These are phyloP conservation scores for Cryphonectria radicalis DNA, from an alignment of 2,329 filamentous ascomycete species.

Conservation along the genomic window DNA sequence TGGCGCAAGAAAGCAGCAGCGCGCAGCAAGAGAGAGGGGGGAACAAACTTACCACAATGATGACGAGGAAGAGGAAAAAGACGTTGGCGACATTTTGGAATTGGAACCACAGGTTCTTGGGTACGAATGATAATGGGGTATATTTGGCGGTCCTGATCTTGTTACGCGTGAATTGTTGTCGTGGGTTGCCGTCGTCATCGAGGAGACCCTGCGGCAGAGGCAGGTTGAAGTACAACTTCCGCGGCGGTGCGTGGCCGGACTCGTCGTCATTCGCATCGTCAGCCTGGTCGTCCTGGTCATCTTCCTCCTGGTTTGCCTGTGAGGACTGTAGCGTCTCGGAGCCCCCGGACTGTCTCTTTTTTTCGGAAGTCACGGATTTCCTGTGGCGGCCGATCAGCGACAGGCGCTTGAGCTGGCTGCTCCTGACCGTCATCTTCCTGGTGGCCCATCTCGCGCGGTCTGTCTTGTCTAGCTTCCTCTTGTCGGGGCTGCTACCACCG, in stretches of 20 bases:
- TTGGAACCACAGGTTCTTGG: constrained; percentile 96
- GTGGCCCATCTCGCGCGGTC: constrained; percentile 95
- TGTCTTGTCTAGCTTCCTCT: constrained; percentile 58
- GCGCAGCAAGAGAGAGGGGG: background rate
- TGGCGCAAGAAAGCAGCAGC: constrained; percentile 6
- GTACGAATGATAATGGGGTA: constrained; percentile 90
- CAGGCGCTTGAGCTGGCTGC: constrained; percentile 76
- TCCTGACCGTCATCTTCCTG: constrained; percentile 78
- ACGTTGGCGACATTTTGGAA: constrained; percentile 99
- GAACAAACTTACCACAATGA: constrained; percentile 75
- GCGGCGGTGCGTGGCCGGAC: constrained; percentile 35
- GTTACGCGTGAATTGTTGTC: constrained; percentile 77
- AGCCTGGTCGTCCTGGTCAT: constrained; percentile 40
- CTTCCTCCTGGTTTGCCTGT: constrained; percentile 39
- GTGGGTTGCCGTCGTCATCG: constrained; percentile 80
- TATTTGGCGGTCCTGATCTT: constrained; percentile 99
- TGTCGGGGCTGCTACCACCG: constrained; percentile 36
- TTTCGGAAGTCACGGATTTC: constrained; percentile 65
- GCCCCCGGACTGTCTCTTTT: constrained; percentile 61
- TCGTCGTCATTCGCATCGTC: constrained; percentile 43
- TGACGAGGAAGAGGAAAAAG: constrained; percentile 96
- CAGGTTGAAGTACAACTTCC: constrained; percentile 83
- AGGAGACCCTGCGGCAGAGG: constrained; percentile 74
- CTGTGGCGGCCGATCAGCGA: constrained; percentile 81
- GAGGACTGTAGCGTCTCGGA: constrained; percentile 36